Base-by-base conservation (phyloP, 2,329 filamentous ascomycete species). In the Arthroderma sp. region DNA sequence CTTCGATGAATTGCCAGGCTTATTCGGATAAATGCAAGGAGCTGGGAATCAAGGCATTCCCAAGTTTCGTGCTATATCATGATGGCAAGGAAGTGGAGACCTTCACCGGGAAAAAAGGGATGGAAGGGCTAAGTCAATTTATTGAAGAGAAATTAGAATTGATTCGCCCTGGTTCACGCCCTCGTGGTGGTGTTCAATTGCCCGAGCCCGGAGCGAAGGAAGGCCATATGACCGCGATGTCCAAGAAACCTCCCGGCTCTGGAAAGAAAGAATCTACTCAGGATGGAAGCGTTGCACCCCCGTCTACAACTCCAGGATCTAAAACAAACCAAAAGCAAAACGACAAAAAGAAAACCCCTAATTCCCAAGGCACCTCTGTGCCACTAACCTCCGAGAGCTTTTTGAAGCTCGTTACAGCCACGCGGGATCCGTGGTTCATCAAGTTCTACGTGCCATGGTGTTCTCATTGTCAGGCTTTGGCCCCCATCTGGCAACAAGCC, bases 371-470 rank as follows among this genome's bases (percentile, higher is more conserved):
- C 5, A 69, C 74, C 10, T 93, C 86, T 5, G 71, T 86, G 31
- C 66, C 80, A 5, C 73, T 98, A 43, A 87, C 80, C 2, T 81
- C 84, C 0, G 87, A 95, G 59, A 85, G 72, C 50, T 98, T 98
- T 68, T 82, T 93, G 60, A 79, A 77, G 47, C 70, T 82, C 33
- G 88, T 98, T 39, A 94, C 86, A 3, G 83, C 81, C 61, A 87
- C 86, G 0, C 78, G 84, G 51, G 87, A 96, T 50, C 82, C 88
- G 4, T 98, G 91, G 91, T 95, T 98, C 59, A 80, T 98, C 72
- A 98, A 98, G 65, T 96, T 98, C 62, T 96, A 95, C 61, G 88
- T 86, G 11, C 93, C 91, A 4, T 96, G 89, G 91, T 98, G 91
- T 63, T 79, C 81, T 54, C 91, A 98, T 65, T 98, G 93, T 64